Percentiles rank a stretch among this genome's conserved stretches.
Conservation (phyloP, 176 grass and related monocot genomes). For the Cymbopogon citratus region DNA sequence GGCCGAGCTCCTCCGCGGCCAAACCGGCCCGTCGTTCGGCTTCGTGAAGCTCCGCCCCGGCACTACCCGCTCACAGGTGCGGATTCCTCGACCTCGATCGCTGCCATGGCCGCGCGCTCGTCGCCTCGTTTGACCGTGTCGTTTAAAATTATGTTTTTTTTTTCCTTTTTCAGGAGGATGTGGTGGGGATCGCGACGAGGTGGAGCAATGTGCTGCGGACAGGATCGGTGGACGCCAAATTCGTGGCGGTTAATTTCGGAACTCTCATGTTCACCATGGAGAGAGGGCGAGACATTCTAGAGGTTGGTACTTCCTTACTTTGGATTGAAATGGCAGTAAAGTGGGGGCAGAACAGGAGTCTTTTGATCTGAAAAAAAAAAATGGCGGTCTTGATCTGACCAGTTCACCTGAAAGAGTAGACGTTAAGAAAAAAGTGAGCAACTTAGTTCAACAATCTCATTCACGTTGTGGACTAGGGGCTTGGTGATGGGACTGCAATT, state of each 20-base stretch:
- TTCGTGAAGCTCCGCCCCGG: constrained; percentile 88
- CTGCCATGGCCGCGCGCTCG: background rate
- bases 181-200: constrained; percentile 53
- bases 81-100: constrained; percentile 20
- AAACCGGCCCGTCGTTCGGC: constrained; percentile 63
- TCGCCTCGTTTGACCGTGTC: background rate
- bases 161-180: constrained; percentile 45
- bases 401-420: background rate
- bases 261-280: constrained; percentile 95
- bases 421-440: background rate
- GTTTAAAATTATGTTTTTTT: background rate
- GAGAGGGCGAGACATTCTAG: constrained; percentile 53
- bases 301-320: constrained; percentile 36
- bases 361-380: background rate
- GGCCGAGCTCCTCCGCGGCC: constrained; percentile 66
- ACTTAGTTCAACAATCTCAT: too few relatives aligned
- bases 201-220: constrained; percentile 88
- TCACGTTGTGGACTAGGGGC: too few relatives aligned
- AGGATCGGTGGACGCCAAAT: constrained; percentile 63
- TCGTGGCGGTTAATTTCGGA: constrained; percentile 70
- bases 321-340: background rate
- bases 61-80: constrained; percentile 46
- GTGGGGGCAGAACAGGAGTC: background rate
- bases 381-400: background rate
- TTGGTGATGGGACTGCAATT: background rate